phyloP scores from a whole-genome alignment of 139 green algal species.

The Chlamydomonas asymmetrica region DNA sequence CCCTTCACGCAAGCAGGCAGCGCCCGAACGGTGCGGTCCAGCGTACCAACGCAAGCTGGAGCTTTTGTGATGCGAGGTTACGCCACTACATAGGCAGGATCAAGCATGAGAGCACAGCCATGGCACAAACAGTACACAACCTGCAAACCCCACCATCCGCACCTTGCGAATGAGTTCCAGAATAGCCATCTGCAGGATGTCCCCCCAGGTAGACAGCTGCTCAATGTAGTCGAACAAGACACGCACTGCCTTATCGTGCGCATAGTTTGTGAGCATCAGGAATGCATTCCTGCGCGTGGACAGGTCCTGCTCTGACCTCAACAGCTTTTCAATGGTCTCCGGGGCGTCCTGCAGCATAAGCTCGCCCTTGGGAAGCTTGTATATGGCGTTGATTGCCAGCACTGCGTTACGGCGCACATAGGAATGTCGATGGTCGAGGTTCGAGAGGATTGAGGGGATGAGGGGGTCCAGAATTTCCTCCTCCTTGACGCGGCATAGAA shows the following conservation, averaged over 20 bases:
- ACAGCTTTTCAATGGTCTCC: conserved; percentile 92
- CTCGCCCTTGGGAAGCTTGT: conserved; percentile 93
- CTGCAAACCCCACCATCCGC: background rate
- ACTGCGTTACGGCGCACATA: conserved; percentile 97
- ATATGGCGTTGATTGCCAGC: conserved; percentile 91
- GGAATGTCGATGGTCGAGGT: conserved; percentile 96
- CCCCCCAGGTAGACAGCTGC: conserved; percentile 85
- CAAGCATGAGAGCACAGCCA: too few relatives aligned
- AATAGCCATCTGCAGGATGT: conserved; percentile 95
- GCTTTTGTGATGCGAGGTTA: too few relatives aligned
- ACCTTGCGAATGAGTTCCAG: conserved; percentile 96
- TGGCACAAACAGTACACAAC: background rate
- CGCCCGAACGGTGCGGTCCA: too few relatives aligned
- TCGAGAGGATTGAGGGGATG: conserved; percentile 88
- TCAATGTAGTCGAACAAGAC: conserved; percentile 91
- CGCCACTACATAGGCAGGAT: too few relatives aligned
- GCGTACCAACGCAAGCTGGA: too few relatives aligned
- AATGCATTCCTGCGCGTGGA: conserved; percentile 94
- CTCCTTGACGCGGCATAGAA: conserved; percentile 95
- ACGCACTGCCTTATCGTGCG: conserved; percentile 80
- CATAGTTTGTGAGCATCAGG: conserved; percentile 81
- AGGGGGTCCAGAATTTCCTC: conserved; percentile 98
- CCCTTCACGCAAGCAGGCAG: too few relatives aligned
- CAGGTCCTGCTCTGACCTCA: conserved; percentile 77
- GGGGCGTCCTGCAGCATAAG: conserved; percentile 86